A percentile compares a stretch with the other conserved stretches of the same genome.
These are phyloP conservation scores for Colletotrichum sp. DNA, from an alignment of 2,329 filamentous ascomycete species.

Conservation along the genomic window DNA sequence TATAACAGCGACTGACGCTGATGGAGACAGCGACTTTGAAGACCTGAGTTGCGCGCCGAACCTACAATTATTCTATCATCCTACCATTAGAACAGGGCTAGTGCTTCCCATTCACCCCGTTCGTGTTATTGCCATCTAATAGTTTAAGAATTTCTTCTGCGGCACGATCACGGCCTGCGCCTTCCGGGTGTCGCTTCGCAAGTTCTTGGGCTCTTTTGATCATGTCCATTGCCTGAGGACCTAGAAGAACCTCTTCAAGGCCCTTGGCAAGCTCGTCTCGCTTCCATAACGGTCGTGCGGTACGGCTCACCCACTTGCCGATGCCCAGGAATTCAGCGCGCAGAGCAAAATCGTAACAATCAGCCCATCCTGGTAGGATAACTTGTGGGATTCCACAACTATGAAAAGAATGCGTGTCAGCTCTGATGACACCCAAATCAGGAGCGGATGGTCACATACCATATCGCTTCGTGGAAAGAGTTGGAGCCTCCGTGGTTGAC, in stretches of 20 bases:
- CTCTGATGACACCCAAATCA: rapidly evolving
- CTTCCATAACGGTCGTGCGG: constrained; percentile 39
- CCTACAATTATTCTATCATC: background rate
- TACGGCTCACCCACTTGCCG: background rate
- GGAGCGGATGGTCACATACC: background rate
- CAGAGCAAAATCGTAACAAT: background rate
- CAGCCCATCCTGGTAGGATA: background rate
- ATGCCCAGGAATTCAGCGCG: background rate
- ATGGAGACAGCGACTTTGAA: too few species aligned
- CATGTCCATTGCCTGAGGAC: background rate
- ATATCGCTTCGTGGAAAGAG: background rate
- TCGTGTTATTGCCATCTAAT: background rate
- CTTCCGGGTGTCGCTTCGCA: background rate
- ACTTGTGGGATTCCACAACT: background rate
- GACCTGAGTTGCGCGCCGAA: background rate
- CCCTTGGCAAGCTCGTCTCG: background rate
- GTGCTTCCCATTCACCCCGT: background rate
- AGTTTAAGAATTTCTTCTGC: background rate
- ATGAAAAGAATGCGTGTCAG: background rate
- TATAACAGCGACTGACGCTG: too few species aligned
- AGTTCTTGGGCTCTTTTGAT: background rate
- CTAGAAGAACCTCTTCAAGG: constrained; percentile 26
- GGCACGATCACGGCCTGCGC: background rate
- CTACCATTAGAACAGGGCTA: background rate
- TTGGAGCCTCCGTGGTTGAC: background rate